phyloP scores from a whole-genome alignment of 2,329 filamentous ascomycete species.

The Talaromyces verruculosus region DNA sequence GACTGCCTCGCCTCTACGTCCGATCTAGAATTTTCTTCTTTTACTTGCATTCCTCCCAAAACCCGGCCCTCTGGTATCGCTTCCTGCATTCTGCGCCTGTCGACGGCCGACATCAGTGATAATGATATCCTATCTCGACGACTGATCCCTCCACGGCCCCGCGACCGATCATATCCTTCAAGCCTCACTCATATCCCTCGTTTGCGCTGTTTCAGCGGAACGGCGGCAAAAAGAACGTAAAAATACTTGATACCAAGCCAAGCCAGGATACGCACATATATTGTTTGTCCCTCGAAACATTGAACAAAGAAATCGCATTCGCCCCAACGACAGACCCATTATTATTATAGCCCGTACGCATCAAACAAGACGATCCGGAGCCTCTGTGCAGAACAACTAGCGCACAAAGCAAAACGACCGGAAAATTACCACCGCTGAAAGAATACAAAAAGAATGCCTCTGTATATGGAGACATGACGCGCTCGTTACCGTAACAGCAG shows the following conservation, averaged over 20 bases:
- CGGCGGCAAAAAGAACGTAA: neutral
- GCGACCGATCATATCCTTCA: neutral
- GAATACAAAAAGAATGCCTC: neutral
- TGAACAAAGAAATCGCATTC: neutral
- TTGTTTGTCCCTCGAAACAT: no score
- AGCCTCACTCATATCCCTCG: neutral
- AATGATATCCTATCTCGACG: constrained; percentile 2
- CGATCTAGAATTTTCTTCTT: constrained; percentile 1
- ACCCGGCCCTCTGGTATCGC: neutral
- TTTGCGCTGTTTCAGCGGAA: neutral
- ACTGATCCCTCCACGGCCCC: neutral
- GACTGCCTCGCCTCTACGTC: neutral
- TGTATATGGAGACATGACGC: constrained; percentile 8
- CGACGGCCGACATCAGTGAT: neutral
- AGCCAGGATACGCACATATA: neutral
- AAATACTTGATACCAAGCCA: neutral
- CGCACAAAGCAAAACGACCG: neutral
- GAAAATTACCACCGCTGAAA: neutral
- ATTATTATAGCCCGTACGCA: neutral
- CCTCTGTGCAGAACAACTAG: neutral
- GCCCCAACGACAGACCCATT: neutral
- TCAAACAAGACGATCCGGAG: neutral
- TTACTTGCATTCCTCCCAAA: neutral
- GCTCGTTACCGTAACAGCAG: neutral
- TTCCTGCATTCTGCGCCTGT: neutral